Percentiles rank a stretch among this genome's conserved stretches.
These are phyloP conservation scores for Diplosphaera chodatii DNA, from an alignment of 139 green algal genomes.

Conservation along the genomic window DNA sequence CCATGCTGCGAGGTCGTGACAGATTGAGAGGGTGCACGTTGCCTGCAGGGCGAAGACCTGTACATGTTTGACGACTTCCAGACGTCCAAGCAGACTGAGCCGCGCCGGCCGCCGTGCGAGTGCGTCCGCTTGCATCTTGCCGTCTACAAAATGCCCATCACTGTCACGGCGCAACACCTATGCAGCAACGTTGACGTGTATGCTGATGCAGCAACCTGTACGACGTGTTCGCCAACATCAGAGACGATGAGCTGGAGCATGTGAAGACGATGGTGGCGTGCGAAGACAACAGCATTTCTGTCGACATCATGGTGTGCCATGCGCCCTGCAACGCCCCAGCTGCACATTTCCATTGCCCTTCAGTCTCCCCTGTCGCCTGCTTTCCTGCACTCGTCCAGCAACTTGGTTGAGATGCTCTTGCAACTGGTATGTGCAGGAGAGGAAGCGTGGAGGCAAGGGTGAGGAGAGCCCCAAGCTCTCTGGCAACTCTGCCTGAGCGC, in stretches of 20 bases:
- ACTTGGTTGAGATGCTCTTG: background rate
- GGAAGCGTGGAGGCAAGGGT: background rate
- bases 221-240: constrained; percentile 85
- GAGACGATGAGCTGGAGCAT: constrained; percentile 91
- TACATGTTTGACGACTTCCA: constrained; percentile 80
- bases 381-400: background rate
- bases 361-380: background rate
- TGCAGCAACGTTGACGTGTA: too few species aligned
- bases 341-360: background rate
- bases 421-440: background rate
- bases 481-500: background rate
- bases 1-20: too few species aligned
- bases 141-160: too few species aligned
- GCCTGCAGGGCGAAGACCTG: constrained; percentile 51
- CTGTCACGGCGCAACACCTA: too few species aligned
- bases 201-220: constrained; percentile 54
- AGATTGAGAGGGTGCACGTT: too few species aligned
- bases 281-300: constrained; percentile 28
- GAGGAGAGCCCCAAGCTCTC: background rate
- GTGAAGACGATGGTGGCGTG: constrained; percentile 90
- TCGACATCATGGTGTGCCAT: background rate
- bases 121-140: constrained; percentile 6
- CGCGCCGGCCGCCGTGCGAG: constrained; percentile 38
- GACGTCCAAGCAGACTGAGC: constrained; percentile 22
- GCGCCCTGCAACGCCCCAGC: background rate